A percentile compares a stretch with the other conserved stretches of the same genome.
Conservation (phyloP, 2,329 filamentous ascomycete genomes). For the Penicillium sp. region DNA sequence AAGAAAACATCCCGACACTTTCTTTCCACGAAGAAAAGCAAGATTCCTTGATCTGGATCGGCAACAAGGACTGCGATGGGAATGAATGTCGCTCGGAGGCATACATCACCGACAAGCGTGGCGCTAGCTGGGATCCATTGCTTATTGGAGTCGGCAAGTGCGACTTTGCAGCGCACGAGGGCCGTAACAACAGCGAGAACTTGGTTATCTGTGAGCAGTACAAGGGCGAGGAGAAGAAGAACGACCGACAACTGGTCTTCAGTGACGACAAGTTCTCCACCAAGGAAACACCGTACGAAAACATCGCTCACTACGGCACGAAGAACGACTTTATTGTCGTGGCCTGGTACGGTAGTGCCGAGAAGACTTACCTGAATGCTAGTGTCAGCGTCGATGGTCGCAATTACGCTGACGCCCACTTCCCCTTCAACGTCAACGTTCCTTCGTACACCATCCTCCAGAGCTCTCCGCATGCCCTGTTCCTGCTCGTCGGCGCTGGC, state of each 20-base stretch:
- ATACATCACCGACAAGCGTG: constrained; percentile 76
- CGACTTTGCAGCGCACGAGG: constrained; percentile 76
- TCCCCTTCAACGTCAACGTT: constrained; percentile 82
- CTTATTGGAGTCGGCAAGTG: constrained; percentile 76
- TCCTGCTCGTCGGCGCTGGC: constrained; percentile 77
- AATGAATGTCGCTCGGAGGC: constrained; percentile 71
- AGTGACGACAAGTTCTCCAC: constrained; percentile 77
- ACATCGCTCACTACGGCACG: constrained; percentile 83
- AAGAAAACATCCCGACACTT: constrained; percentile 55
- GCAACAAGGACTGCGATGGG: constrained; percentile 66
- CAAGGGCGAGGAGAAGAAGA: constrained; percentile 63
- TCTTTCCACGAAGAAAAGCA: constrained; percentile 82
- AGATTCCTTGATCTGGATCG: constrained; percentile 92
- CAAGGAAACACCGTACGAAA: constrained; percentile 64
- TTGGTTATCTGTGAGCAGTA: constrained; percentile 68
- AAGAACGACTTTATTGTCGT: constrained; percentile 98
- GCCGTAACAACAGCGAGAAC: constrained; percentile 60
- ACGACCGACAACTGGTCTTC: constrained; percentile 69
- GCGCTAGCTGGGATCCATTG: constrained; percentile 74
- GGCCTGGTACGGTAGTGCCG: constrained; percentile 64
- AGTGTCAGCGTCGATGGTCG: constrained; percentile 83
- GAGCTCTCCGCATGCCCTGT: constrained; percentile 91
- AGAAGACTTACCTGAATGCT: constrained; percentile 70
- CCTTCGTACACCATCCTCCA: constrained; percentile 88
- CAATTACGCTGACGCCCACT: constrained; percentile 78